Evolutionary conservation across 1,284 basidiomycete species (phyloP).

Genomic region (Chondrostereum purpureum): DNA sequence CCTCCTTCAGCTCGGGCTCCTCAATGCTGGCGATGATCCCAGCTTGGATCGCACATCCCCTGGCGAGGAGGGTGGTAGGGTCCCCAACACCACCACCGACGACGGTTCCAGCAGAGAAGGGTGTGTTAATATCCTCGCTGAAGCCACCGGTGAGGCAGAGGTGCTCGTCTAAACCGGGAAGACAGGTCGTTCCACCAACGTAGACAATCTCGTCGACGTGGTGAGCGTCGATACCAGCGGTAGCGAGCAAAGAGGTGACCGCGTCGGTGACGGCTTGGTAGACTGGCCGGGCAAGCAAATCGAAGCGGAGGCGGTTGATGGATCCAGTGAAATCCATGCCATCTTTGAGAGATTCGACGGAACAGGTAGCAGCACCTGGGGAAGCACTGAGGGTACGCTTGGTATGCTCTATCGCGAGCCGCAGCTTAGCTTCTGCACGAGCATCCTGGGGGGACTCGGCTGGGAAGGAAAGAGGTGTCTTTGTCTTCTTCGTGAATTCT

Average conservation of each 20-base stretch:
- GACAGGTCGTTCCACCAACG: constrained; percentile 81
- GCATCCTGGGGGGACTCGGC: constrained; percentile 57
- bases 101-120: constrained; percentile 59
- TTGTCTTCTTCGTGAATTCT: constrained; percentile 97
- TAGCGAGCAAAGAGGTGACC: constrained; percentile 56
- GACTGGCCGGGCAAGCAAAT: constrained; percentile 73
- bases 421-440: constrained; percentile 90
- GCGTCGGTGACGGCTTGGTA: constrained; percentile 67
- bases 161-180: constrained; percentile 80
- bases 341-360: constrained; percentile 91
- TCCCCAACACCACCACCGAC: constrained; percentile 70
- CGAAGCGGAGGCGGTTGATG: constrained; percentile 94
- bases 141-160: constrained; percentile 58
- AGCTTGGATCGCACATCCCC: constrained; percentile 87
- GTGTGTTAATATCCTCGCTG: constrained; percentile 57
- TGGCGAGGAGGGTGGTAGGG: constrained; percentile 84
- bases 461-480: constrained; percentile 66
- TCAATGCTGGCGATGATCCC: constrained; percentile 48
- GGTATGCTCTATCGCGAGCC: constrained; percentile 90
- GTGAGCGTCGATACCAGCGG: constrained; percentile 65
- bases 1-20: constrained; percentile 44
- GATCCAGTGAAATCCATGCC: constrained; percentile 88
- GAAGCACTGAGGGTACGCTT: constrained; percentile 91
- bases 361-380: constrained; percentile 83
- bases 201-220: constrained; percentile 90